Evolutionary conservation across 2,329 filamentous ascomycete species (phyloP), one percentile per base, ranked within the genome.

Genomic region (Stemphylium beticola): DNA sequence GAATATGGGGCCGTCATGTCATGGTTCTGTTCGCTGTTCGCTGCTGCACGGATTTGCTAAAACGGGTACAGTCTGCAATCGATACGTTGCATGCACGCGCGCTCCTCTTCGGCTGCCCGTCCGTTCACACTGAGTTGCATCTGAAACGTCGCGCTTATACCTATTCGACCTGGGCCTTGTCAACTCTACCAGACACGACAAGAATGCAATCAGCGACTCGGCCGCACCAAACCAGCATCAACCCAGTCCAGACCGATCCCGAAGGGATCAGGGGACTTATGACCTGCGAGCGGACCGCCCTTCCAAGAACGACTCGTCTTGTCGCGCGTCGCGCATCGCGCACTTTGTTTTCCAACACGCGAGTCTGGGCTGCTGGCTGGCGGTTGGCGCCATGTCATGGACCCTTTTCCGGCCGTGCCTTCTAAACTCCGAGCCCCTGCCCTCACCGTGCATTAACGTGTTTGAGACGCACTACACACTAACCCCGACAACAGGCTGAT

Each of bases 31-130:
- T 11, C 31, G 39, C 39, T 20, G 47, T 44, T 29, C 37, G 53
- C 29, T 39, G 51, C 58, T 54, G 53, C 51, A 56, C 39, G 45
- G 17, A 32, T 50, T 49, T 24, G 55, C 55, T 12, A 58, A 55
- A 57, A 45, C 44, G 59, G 51, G 12, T 36, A 51, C 37, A 20
- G 47, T 31, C 33, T 46, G 53, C 57, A 57, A 55, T 62, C 57
- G 59, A 62, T 62, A 60, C 36, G 44, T 41, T 49, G 50, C 48
- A 50, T 41, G 52, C 49, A 53, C 51, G 51, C 55, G 55, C 55
- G 32, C 45, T 44, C 32, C 7, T n/a, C 31, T 32, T 43, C 55
- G 55, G 54, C 42, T 56, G 48, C 43, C 43, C 34, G 38, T 43
- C 36, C 42, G 37, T 42, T 47, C 53, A 57, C 43, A 20, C 33